phyloP scores from a whole-genome alignment of 2,329 filamentous ascomycete species.

The Paraphaeosphaeria minitans region DNA sequence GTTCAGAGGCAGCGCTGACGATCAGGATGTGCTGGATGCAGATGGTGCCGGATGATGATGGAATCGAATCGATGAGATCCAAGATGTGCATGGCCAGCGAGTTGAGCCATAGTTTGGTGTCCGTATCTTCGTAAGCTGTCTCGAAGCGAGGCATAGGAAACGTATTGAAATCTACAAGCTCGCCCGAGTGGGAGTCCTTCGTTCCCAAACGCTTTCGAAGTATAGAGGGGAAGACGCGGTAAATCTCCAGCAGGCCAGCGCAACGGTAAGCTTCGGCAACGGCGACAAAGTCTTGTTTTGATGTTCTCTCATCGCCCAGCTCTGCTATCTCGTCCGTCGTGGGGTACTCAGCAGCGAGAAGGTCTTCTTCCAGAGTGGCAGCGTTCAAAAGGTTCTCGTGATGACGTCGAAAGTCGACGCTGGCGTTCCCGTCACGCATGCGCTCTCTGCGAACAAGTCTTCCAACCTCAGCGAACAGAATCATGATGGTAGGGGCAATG shows the following conservation, averaged over 20 bases:
- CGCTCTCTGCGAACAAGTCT: conserved; percentile 49
- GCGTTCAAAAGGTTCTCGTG: conserved; percentile 47
- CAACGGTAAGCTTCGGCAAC: conserved; percentile 61
- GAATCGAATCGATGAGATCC: conserved; percentile 55
- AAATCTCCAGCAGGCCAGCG: conserved; percentile 60
- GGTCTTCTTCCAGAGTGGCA: conserved; percentile 53
- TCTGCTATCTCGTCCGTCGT: conserved; percentile 55
- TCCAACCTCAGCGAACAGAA: conserved; percentile 54
- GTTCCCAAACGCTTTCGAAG: conserved; percentile 51
- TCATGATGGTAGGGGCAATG: conserved; percentile 52
- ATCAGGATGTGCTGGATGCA: conserved; percentile 61
- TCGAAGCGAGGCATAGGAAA: conserved; percentile 43
- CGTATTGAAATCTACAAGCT: conserved; percentile 31
- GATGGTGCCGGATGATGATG: conserved; percentile 58
- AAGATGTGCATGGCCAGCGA: conserved; percentile 59
- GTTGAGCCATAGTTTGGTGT: conserved; percentile 53
- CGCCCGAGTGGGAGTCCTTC: conserved; percentile 27
- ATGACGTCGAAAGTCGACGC: conserved; percentile 36
- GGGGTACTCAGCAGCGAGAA: conserved; percentile 55
- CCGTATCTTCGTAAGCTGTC: conserved; percentile 38
- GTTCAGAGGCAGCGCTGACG: conserved; percentile 57
- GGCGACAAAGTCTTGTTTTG: conserved; percentile 58
- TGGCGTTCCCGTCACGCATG: conserved; percentile 33
- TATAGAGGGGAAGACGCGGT: conserved; percentile 59
- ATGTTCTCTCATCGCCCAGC: conserved; percentile 58